Evolutionary conservation across 805 yeast species (phyloP), one percentile per base, ranked within the genome.

Genomic region (Candida corydali): DNA sequence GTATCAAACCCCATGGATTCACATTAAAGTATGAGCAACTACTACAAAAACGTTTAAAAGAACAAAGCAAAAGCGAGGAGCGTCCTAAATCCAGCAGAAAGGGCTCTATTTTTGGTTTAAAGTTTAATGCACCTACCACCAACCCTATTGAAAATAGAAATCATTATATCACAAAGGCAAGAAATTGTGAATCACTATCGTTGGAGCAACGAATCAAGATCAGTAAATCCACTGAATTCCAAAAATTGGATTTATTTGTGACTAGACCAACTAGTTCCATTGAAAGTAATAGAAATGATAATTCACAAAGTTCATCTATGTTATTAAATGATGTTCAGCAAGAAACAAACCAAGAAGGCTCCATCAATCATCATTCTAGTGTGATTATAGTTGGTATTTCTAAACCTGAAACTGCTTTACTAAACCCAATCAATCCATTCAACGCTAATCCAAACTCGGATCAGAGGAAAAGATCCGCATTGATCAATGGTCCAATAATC

Each of bases 401-500:
- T 0, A 49, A 51, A 12, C 70, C 73, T 1, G 72, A 67, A 39
- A 51, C 60, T 2, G 52, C 47, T 17, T 48, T 64, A 22, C 43
- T 45, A 8, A 48, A 41, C 14, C 69, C 70, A 3, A 59, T 63
- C 29, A 65, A 61, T 34, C 69, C 69, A 3, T 65, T 63, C 49
- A 61, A 54, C 38, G 53, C 63, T 4, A 58, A 61, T 39, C 71
- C 73, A 1, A 48, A 79, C 1, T 70, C 79, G 3, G 97, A 89
- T 52, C 80, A 75, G 41, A 66, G 95, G 19, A 89, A 88, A 51
- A 70, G 86, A 35, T 76, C 80, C 9, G 95, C 97, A 0, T 60
- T 88, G 24, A 61, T 80, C 12, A 75, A 72, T 32, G 96, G 96
- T 0, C 97, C 97, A 0, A 78, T 93, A 4, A 53, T 89, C 34